phyloP scores from a whole-genome alignment of 2,329 filamentous ascomycete species.

The Ramularia endophylla region DNA sequence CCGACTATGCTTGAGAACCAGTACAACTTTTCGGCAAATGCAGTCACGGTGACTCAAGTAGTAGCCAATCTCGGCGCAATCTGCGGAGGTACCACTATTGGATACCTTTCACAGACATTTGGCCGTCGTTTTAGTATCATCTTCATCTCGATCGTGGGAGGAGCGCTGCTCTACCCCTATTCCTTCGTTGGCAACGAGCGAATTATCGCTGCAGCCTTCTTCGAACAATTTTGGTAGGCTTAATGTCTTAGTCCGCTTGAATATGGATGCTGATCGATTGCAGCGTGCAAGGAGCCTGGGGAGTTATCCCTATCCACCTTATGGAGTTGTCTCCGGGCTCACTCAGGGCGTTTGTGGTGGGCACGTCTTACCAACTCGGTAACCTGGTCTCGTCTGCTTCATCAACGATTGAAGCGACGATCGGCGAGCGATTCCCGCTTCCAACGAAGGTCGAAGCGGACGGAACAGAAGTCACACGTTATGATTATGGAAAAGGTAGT shows the following conservation, averaged over 20 bases:
- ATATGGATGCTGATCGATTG: background rate
- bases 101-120: constrained; percentile 42
- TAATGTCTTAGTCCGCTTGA: background rate
- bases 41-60: constrained; percentile 45
- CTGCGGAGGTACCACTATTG: constrained; percentile 41
- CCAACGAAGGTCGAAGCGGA: constrained; percentile 35
- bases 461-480: constrained; percentile 33
- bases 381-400: constrained; percentile 56
- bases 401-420: constrained; percentile 39
- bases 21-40: constrained; percentile 47
- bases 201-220: constrained; percentile 76
- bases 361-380: constrained; percentile 69
- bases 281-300: constrained; percentile 26
- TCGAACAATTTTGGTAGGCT: constrained; percentile 54
- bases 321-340: constrained; percentile 70
- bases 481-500: constrained; percentile 53
- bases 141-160: constrained; percentile 54
- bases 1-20: constrained; percentile 56
- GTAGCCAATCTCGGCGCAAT: constrained; percentile 48
- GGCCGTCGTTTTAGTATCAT: constrained; percentile 45
- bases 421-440: constrained; percentile 38
- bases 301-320: constrained; percentile 56
- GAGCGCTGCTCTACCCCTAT: constrained; percentile 78
- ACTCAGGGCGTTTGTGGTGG: constrained; percentile 69
- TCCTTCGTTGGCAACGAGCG: constrained; percentile 58